These are phyloP conservation scores for Epichloe gansuensis DNA, from an alignment of 2,329 filamentous ascomycete genomes.

Conservation along the genomic window DNA sequence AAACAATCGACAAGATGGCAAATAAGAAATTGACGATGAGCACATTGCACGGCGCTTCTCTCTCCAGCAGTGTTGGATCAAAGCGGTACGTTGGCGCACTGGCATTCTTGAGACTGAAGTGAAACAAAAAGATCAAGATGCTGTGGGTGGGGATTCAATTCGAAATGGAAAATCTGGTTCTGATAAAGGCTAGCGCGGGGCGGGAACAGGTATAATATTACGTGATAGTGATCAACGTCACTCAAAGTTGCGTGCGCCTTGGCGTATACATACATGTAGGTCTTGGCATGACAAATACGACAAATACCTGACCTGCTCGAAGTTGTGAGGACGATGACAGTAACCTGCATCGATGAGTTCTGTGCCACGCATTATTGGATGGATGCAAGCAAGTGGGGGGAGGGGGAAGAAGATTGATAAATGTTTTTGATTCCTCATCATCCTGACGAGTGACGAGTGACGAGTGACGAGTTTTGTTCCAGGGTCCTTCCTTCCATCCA, in stretches of 20 bases:
- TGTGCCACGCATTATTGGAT: not conserved
- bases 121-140: not conserved
- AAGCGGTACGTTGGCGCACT: not conserved
- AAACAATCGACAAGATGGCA: no score
- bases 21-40: no score
- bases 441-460: not conserved
- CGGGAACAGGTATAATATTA: no score
- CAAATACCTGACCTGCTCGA: not conserved
- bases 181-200: not conserved
- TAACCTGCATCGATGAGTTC: not conserved
- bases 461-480: not conserved
- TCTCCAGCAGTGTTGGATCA: not conserved
- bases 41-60: no score
- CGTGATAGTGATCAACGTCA: no score
- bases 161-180: not conserved
- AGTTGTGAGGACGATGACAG: no score
- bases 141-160: not conserved
- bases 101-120: slow-evolving; percentile 2
- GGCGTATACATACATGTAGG: not conserved
- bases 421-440: not conserved
- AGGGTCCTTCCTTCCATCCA: not conserved
- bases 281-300: not conserved
- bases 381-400: not conserved
- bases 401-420: not conserved
- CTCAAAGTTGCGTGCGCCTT: not conserved